Evolutionary conservation across 805 yeast genomes (phyloP).

Genomic region (Candida schatavii): DNA sequence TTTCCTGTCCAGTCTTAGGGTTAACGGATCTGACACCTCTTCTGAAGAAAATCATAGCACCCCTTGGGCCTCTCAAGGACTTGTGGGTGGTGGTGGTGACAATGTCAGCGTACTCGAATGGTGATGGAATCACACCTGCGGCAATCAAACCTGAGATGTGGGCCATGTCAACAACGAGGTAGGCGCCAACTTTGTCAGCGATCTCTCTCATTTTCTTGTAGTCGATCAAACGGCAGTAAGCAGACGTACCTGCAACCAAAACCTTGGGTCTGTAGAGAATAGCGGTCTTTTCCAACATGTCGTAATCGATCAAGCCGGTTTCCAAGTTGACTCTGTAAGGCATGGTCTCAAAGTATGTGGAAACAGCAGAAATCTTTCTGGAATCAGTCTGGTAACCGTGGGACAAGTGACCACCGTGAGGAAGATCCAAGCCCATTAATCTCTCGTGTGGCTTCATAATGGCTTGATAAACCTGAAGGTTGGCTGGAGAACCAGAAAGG

Average conservation of each 20-base stretch:
- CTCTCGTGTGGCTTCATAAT: constrained; percentile 86
- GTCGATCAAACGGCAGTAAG: constrained; percentile 88
- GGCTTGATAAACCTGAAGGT: constrained; percentile 88
- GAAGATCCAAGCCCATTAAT: constrained; percentile 95
- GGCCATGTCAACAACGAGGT: constrained; percentile 93
- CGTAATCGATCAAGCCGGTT: constrained; percentile 93
- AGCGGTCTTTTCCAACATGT: constrained; percentile 78
- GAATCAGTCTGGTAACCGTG: constrained; percentile 94
- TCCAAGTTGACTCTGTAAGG: constrained; percentile 86
- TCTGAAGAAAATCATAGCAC: constrained; percentile 97
- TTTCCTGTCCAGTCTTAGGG: constrained; percentile 80
- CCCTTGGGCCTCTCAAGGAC: constrained; percentile 98
- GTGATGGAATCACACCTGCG: constrained; percentile 90
- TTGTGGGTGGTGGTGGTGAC: constrained; percentile 98
- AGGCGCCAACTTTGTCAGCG: constrained; percentile 91
- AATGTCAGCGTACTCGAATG: constrained; percentile 89
- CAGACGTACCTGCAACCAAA: constrained; percentile 95
- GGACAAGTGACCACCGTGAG: constrained; percentile 97
- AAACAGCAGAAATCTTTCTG: constrained; percentile 85
- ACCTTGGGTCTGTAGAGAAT: constrained; percentile 89
- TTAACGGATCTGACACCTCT: constrained; percentile 82
- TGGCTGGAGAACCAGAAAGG: constrained; percentile 95
- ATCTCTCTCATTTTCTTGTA: constrained; percentile 87
- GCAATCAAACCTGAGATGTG: constrained; percentile 96
- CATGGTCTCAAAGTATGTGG: constrained; percentile 96